These are phyloP conservation scores for Picea mariana DNA, from an alignment of 83 land plant species.

Conservation along the genomic window DNA sequence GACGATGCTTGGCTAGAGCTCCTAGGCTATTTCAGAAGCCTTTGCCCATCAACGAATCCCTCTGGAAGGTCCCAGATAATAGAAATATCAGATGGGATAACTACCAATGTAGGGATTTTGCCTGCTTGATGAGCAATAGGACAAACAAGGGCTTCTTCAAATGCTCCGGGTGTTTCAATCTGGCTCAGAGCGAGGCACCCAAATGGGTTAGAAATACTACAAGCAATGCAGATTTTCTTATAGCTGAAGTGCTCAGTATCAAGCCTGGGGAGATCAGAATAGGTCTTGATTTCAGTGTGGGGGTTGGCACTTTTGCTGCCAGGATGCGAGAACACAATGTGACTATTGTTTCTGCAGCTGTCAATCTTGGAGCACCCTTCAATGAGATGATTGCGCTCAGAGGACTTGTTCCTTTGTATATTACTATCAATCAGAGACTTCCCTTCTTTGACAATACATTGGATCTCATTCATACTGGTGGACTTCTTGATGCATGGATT, in stretches of 20 bases:
- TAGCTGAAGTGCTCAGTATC: conserved; percentile 60
- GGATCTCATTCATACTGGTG: conserved; percentile 79
- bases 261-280: conserved; percentile 92
- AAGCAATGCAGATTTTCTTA: conserved; percentile 54
- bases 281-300: conserved; percentile 78
- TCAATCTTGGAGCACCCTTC: conserved; percentile 92
- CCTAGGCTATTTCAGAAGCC: conserved; percentile 75
- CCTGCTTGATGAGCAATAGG: conserved; percentile 60
- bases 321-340: conserved; percentile 90
- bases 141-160: conserved; percentile 64
- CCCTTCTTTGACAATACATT: conserved; percentile 91
- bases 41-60: conserved; percentile 65
- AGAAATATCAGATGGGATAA: conserved; percentile 84
- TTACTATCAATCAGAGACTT: conserved; percentile 70
- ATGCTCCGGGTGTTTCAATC: conserved; percentile 82
- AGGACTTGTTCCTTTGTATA: conserved; percentile 73
- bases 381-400: conserved; percentile 83
- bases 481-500: conserved; percentile 88
- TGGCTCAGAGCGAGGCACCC: conserved; percentile 57
- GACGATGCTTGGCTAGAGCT: conserved; percentile 80
- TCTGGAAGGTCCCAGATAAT: conserved; percentile 79
- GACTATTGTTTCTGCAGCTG: conserved; percentile 66
- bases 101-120: conserved; percentile 67
- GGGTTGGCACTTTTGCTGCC: conserved; percentile 89
- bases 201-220: conserved; percentile 66